These are phyloP conservation scores for Pinus albicaulis DNA, from an alignment of 75 land plant genomes.

Conservation along the genomic window DNA sequence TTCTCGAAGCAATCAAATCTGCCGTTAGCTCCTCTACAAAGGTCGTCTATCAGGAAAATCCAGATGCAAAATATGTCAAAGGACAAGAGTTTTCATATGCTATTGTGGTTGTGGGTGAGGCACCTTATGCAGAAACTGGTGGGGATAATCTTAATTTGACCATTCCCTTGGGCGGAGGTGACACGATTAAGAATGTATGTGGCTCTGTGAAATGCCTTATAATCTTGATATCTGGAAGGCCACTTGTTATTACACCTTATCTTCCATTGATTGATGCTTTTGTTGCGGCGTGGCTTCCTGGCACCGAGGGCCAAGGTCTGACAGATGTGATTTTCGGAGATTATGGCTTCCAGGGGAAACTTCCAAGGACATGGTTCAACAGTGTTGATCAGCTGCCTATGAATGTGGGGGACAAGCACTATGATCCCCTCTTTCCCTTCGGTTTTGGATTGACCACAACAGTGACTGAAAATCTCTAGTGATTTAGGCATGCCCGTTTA, in stretches of 20 bases:
- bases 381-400: conserved; percentile 77
- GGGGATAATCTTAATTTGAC: conserved; percentile 82
- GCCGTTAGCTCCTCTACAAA: conserved; percentile 44
- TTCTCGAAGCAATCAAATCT: conserved; percentile 41
- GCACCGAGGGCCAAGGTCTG: conserved; percentile 76
- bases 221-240: conserved; percentile 72
- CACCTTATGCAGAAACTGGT: conserved; percentile 55
- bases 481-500: too few relatives aligned
- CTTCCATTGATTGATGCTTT: conserved; percentile 48
- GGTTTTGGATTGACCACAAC: conserved; percentile 44
- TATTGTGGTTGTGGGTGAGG: conserved; percentile 73
- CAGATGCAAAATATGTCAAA: conserved; percentile 33
- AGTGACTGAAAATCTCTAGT: too few relatives aligned
- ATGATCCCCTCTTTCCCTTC: conserved; percentile 81
- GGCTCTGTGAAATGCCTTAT: conserved; percentile 60
- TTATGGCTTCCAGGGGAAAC: conserved; percentile 63
- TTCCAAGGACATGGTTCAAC: conserved; percentile 77
- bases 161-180: conserved; percentile 40
- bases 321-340: conserved; percentile 74
- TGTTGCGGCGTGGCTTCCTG: conserved; percentile 91
- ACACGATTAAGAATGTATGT: conserved; percentile 56
- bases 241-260: conserved; percentile 64
- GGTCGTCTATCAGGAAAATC: conserved; percentile 51
- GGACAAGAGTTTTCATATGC: conserved; percentile 39
- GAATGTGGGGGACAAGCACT: conserved; percentile 69